Conservation (phyloP, 805 yeast genomes). For the Danielia reshetovae region DNA sequence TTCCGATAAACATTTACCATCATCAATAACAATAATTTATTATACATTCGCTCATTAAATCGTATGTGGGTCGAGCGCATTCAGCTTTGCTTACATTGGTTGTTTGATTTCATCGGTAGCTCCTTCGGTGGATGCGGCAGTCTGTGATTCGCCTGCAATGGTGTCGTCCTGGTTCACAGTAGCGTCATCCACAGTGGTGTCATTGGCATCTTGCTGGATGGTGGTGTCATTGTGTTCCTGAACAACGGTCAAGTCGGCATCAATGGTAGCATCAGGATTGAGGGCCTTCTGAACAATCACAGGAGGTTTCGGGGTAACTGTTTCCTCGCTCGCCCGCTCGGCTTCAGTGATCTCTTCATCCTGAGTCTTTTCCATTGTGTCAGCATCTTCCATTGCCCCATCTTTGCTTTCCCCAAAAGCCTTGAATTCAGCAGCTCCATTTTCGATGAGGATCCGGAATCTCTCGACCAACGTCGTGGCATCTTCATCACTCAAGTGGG, state of each 20-base stretch:
- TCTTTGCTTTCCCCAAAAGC: constrained; percentile 13
- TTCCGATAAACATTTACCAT: not conserved
- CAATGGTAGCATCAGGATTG: constrained; percentile 24
- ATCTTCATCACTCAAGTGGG: constrained; percentile 38
- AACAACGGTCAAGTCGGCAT: constrained; percentile 47
- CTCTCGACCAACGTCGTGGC: constrained; percentile 26
- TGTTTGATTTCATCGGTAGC: not conserved
- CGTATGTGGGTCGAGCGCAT: not conserved
- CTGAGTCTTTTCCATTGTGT: constrained; percentile 15
- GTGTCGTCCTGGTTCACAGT: constrained; percentile 23
- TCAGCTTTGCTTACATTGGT: not conserved
- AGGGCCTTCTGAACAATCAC: constrained; percentile 8
- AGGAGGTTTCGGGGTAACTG: constrained; percentile 5
- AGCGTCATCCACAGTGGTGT: constrained; percentile 43
- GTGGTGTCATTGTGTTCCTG: constrained; percentile 47
- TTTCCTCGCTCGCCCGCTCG: constrained; percentile 4
- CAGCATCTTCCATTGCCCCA: not conserved
- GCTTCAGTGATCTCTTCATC: constrained; percentile 6
- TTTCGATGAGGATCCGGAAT: constrained; percentile 30
- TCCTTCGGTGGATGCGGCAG: not conserved
- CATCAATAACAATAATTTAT: not conserved
- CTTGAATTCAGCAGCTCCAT: constrained; percentile 36
- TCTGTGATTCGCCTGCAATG: not conserved
- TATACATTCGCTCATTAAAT: not conserved
- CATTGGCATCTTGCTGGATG: constrained; percentile 45